Conservation (phyloP, 192 early-diverging fungal genomes). For the Coemansia sp. region DNA sequence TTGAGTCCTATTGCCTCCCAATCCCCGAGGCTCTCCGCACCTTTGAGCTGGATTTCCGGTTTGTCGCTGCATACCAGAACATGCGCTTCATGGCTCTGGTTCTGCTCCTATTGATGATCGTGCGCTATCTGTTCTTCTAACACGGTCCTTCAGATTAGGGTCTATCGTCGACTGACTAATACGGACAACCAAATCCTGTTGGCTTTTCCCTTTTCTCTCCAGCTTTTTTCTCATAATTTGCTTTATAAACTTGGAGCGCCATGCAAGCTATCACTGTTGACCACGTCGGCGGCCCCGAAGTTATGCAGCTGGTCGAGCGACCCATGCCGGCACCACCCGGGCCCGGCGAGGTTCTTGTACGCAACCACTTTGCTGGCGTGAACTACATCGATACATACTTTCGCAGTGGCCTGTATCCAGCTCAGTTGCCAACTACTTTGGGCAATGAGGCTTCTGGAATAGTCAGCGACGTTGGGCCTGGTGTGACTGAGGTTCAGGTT, state of each 20-base stretch:
- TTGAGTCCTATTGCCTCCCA: constrained; percentile 6
- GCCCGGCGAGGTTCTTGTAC: constrained; percentile 64
- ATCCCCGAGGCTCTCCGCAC: constrained; percentile 19
- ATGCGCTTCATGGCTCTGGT: constrained; percentile 26
- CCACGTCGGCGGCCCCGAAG: constrained; percentile 58
- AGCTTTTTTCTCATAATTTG: neutral
- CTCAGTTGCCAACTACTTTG: constrained; percentile 62
- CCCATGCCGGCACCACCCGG: constrained; percentile 53
- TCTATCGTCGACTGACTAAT: neutral
- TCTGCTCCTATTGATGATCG: constrained; percentile 9
- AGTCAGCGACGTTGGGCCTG: constrained; percentile 72
- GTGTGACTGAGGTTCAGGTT: constrained; percentile 58
- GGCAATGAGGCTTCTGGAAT: constrained; percentile 83
- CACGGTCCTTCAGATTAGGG: neutral
- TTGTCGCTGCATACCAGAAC: constrained; percentile 40
- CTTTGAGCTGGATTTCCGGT: constrained; percentile 39
- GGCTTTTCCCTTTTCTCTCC: neutral
- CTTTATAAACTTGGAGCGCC: neutral
- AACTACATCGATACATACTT: constrained; percentile 94
- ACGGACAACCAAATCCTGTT: neutral
- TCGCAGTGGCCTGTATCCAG: constrained; percentile 72
- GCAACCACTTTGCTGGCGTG: constrained; percentile 74
- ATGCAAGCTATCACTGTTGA: constrained; percentile 57
- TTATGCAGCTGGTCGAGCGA: constrained; percentile 53
- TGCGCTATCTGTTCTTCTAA: constrained; percentile 18